Conservation (phyloP, 768 basidiomycete genomes). For the Pleurotus eryngii region DNA sequence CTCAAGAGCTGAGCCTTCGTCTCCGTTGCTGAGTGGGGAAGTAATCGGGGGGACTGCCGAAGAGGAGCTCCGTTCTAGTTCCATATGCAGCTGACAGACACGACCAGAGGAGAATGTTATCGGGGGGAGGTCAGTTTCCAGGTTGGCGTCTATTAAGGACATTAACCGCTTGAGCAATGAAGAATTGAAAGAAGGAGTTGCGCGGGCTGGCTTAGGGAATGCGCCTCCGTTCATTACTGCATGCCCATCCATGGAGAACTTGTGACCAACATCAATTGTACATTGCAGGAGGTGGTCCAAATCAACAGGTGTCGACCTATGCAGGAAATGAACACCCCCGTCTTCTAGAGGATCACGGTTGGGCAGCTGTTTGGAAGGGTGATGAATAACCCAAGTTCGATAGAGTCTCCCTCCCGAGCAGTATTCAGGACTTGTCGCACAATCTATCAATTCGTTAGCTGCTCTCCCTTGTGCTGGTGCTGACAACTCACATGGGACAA, state of each 20-base stretch:
- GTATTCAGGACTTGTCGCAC: constrained; percentile 77
- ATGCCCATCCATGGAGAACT: constrained; percentile 26
- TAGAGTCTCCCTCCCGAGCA: constrained; percentile 70
- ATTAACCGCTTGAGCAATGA: constrained; percentile 60
- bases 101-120: constrained; percentile 41
- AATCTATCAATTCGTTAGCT: constrained; percentile 44
- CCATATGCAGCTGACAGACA: constrained; percentile 63
- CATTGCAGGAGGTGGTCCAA: constrained; percentile 35
- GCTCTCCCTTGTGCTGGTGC: too few relatives aligned
- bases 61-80: constrained; percentile 55
- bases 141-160: constrained; percentile 50
- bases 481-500: constrained; percentile 72
- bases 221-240: constrained; percentile 19
- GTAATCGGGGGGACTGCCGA: constrained; percentile 28
- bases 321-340: constrained; percentile 1
- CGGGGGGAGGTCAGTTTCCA: constrained; percentile 42
- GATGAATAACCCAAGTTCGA: constrained; percentile 80
- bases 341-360: constrained; percentile 10
- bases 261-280: constrained; percentile 49
- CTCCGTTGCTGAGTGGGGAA: constrained; percentile 38
- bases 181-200: constrained; percentile 38
- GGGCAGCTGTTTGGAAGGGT: constrained; percentile 21
- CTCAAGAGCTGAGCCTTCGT: constrained; percentile 57
- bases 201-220: constrained; percentile 37
- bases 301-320: constrained; percentile 22